Percentiles rank a stretch among this genome's conserved stretches.
phyloP scores from a whole-genome alignment of 257 asterid species.

The Ligustrum vulgare region DNA sequence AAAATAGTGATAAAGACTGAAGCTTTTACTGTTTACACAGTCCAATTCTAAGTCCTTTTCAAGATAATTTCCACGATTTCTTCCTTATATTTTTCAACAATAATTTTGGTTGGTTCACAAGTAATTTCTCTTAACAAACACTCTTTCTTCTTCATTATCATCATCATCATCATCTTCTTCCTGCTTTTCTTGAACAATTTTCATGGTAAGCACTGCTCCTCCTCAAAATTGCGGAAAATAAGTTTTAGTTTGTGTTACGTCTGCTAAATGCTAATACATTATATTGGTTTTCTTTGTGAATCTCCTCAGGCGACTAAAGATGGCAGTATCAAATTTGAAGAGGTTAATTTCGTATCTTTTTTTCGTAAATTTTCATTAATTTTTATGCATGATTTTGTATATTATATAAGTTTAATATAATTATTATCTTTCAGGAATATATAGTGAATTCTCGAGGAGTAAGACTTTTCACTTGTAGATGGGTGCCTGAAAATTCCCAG shows the following conservation, averaged over 20 bases:
- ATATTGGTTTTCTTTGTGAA: neutral
- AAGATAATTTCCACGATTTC: neutral
- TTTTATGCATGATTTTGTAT: neutral
- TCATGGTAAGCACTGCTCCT: neutral
- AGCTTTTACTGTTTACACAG: neutral
- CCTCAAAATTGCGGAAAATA: neutral
- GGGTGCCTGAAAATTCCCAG: conserved; percentile 38
- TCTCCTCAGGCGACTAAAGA: conserved; percentile 15
- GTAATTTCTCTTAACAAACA: neutral
- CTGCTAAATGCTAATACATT: neutral
- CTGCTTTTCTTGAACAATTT: neutral
- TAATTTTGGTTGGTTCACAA: neutral
- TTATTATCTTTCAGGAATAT: conserved; percentile 29
- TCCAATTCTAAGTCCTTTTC: conserved; percentile 1
- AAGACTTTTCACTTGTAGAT: conserved; percentile 42
- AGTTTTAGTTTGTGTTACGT: neutral
- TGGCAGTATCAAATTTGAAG: conserved; percentile 20
- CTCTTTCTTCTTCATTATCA: neutral
- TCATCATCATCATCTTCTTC: neutral
- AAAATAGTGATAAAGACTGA: neutral
- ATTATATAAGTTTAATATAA: neutral
- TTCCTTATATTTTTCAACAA: neutral
- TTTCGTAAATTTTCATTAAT: neutral
- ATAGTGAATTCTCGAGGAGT: conserved; percentile 39
- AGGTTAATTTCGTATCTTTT: neutral